phyloP scores from a whole-genome alignment of 2,329 filamentous ascomycete species.

The Phyllosticta paracitricarpa region DNA sequence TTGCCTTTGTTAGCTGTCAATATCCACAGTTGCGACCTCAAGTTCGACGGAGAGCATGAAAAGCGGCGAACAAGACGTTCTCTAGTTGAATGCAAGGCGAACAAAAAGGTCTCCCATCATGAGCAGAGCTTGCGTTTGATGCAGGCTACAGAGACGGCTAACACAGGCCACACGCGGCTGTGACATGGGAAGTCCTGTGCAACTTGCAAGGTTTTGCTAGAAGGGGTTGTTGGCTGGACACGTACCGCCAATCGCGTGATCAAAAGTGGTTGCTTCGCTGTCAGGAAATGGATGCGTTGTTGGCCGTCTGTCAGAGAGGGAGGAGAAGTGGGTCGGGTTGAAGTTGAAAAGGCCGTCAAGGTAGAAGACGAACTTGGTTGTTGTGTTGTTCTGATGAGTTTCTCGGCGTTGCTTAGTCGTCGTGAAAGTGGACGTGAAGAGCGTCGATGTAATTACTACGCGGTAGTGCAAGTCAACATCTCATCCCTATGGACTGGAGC shows the following conservation, averaged over 20 bases:
- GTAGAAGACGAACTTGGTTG: background rate
- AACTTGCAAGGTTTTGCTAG: background rate
- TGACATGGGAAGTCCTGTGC: background rate
- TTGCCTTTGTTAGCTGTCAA: background rate
- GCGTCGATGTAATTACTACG: background rate
- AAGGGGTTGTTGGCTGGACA: background rate
- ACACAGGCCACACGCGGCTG: background rate
- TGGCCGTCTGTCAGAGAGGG: background rate
- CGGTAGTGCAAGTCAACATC: background rate
- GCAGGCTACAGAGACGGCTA: background rate
- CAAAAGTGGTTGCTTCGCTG: background rate
- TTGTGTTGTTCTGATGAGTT: background rate
- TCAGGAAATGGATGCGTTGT: background rate
- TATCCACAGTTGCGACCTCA: background rate
- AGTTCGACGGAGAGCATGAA: background rate
- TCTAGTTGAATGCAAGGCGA: background rate
- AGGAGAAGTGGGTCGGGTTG: background rate
- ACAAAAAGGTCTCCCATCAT: background rate
- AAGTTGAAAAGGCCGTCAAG: background rate
- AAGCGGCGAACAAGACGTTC: background rate
- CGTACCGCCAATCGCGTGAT: background rate
- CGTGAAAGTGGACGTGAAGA: background rate
- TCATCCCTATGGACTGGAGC: background rate
- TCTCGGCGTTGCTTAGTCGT: background rate
- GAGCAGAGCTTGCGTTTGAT: background rate